phyloP scores from a whole-genome alignment of 176 grass and related monocot species.

The Zoysia pacifica region DNA sequence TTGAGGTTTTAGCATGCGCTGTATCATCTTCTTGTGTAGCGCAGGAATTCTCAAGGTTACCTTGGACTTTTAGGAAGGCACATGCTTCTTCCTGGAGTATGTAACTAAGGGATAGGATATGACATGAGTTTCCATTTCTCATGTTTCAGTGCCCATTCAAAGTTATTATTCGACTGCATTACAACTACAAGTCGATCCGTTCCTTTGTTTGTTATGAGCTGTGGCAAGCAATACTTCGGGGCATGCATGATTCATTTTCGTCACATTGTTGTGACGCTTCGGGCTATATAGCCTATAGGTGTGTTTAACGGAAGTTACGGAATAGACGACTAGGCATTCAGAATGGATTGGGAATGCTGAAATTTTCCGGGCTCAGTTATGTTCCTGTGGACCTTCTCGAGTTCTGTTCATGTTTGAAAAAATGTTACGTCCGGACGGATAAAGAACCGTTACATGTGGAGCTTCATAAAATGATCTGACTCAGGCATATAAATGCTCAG shows the following conservation, averaged over 20 bases:
- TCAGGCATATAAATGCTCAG: background rate
- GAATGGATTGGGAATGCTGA: too few species aligned
- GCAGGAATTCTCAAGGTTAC: background rate
- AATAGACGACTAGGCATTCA: too few species aligned
- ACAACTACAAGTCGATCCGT: background rate
- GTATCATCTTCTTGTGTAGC: background rate
- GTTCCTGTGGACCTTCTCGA: too few species aligned
- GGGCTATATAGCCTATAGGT: too few species aligned
- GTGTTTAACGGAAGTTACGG: too few species aligned
- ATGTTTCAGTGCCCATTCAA: background rate
- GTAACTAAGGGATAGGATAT: slow-evolving; percentile 8
- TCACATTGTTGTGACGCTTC: too few species aligned
- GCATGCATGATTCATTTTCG: too few species aligned
- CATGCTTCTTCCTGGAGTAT: background rate
- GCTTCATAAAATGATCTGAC: too few species aligned
- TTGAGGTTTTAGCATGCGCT: background rate
- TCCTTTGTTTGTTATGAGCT: too few species aligned
- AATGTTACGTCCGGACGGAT: background rate
- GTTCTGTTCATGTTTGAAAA: too few species aligned
- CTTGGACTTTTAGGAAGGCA: background rate
- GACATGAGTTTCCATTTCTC: background rate
- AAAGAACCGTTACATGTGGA: background rate
- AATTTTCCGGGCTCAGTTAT: too few species aligned
- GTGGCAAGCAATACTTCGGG: too few species aligned
- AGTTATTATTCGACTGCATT: background rate